Evolutionary conservation across 176 grass and related monocot genomes (phyloP).

Genomic region (Bolboschoenus planiculmis): DNA sequence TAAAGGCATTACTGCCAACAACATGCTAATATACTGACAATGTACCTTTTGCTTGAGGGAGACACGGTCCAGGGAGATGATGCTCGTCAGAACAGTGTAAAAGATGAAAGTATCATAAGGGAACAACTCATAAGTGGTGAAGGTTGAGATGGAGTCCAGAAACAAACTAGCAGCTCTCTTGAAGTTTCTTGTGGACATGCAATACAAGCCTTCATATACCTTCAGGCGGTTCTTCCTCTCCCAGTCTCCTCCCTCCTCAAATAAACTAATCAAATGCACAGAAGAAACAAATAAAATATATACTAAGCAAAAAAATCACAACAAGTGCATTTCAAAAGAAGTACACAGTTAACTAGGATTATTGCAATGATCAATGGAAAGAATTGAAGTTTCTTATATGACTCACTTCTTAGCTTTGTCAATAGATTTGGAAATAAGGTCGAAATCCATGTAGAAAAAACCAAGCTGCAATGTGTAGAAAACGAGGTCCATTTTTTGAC

Average conservation of each 20-base stretch:
- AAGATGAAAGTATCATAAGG: constrained; percentile 94
- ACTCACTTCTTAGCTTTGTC: constrained; percentile 95
- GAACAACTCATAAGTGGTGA: constrained; percentile 89
- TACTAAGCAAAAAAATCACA: constrained; percentile 12
- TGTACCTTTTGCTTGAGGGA: constrained; percentile 86
- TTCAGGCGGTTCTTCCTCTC: constrained; percentile 98
- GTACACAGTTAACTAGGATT: background rate
- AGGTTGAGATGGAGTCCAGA: constrained; percentile 97
- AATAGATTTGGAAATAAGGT: constrained; percentile 93
- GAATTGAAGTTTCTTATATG: background rate
- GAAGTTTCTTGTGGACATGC: constrained; percentile 88
- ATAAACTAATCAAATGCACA: constrained; percentile 47
- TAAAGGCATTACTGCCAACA: background rate
- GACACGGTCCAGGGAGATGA: constrained; percentile 90
- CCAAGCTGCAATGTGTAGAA: constrained; percentile 87
- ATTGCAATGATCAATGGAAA: background rate
- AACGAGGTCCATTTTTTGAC: constrained; percentile 98
- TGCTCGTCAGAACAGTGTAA: constrained; percentile 86
- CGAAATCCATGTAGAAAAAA: constrained; percentile 95
- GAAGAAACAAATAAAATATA: background rate
- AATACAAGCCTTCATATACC: constrained; percentile 95
- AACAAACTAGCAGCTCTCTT: constrained; percentile 92
- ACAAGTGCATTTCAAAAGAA: constrained; percentile 7
- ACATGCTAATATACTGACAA: background rate
- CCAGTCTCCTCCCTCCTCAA: constrained; percentile 97